Base-by-base conservation (phyloP, 768 basidiomycete genomes). In the Aureoboletus auriporus region DNA sequence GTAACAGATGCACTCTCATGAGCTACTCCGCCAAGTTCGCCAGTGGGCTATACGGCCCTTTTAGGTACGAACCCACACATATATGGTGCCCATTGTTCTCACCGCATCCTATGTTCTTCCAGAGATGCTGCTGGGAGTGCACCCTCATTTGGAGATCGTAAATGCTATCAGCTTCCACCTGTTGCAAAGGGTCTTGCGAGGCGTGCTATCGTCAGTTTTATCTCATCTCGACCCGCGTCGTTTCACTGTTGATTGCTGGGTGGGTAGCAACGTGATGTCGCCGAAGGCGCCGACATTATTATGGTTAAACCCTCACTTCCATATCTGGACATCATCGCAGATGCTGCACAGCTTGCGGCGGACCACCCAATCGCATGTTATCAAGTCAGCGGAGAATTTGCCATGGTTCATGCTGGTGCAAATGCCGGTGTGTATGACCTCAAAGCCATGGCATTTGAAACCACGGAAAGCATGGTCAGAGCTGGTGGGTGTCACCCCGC, bases 281-380 rank as follows among this genome's bases (percentile, higher is more conserved):
- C 62, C 8, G 96, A 98, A 72, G 96, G 96, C 16, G 96, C 96
- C 14, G 96, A 99, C 64, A 90, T 99, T 61, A 83, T 99, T 65
- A 98, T 99, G 94, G 93, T 99, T 64, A 99, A 99, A 65, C 96
- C 96, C 16, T 79, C 93, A 0, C 69, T 98, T 51, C 94, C 96
- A 0, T 98, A 98, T 71, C 89, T 98, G 43, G 96, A 99, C 69
- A 86, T 98, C 69, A 88, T 99, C 56, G 79, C 88, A 29, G 92
- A 96, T 61, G 92, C 91, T 13, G 80, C 84, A 4, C 69, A 83
- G 56, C 76, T 96, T 37, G 84, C 89, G 6, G 81, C 82, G 0
- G 84, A 95, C 62, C 86, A 90, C 59, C 95, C 95, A 2, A 75
- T 96, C n/a, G 96, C 96, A 1, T 92, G 89, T 60, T 99, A 98